phyloP scores from a whole-genome alignment of 179 eudicot species.

The Spinacia oleracea region DNA sequence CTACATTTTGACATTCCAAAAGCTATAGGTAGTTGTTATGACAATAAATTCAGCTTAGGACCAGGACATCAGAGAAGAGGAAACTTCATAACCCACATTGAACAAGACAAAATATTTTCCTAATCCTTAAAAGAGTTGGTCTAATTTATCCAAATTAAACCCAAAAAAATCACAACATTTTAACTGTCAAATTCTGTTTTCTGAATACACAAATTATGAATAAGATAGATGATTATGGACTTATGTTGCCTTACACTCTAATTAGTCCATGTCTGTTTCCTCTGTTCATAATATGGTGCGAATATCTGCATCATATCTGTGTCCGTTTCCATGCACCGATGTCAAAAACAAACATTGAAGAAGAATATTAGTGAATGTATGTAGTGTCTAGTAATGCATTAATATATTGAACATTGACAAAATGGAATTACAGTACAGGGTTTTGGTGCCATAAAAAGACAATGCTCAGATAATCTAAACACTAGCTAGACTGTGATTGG shows the following conservation, averaged over 20 bases:
- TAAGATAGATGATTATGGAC: background rate
- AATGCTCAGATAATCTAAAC: conserved; percentile 3
- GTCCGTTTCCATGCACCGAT: background rate
- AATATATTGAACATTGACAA: background rate
- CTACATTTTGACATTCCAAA: conserved; percentile 5
- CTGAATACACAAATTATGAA: background rate
- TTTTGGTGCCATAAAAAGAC: conserved; percentile 2
- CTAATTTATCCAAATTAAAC: background rate
- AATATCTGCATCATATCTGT: background rate
- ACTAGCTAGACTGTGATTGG: background rate
- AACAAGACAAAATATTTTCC: conserved; percentile 28
- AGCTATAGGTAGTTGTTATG: background rate
- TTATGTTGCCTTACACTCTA: too few relatives aligned
- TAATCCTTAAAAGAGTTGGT: conserved; percentile 7
- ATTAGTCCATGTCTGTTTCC: too few relatives aligned
- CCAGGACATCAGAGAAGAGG: conserved; percentile 12
- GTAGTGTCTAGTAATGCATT: background rate
- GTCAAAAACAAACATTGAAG: background rate
- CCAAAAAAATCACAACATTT: background rate
- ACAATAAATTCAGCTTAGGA: conserved; percentile 7
- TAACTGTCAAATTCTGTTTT: background rate
- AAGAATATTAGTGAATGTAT: background rate
- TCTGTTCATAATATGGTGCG: too few relatives aligned
- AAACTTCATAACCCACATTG: conserved; percentile 16
- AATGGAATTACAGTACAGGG: background rate